Percentiles rank a stretch among this genome's conserved stretches.
phyloP scores from a whole-genome alignment of 495 filamentous ascomycete species.

The Melanomma pulvis-pyrius region DNA sequence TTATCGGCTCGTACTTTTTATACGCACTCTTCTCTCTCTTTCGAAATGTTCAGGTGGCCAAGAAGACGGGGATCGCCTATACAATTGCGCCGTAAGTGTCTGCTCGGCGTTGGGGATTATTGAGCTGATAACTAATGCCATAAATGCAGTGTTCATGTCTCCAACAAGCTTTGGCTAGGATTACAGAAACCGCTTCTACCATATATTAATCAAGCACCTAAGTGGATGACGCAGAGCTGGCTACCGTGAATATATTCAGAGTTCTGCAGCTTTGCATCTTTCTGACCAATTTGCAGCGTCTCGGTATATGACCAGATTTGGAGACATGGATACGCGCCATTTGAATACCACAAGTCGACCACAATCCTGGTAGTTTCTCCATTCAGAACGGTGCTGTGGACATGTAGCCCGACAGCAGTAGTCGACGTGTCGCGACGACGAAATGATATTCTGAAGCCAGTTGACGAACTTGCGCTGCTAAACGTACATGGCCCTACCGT shows the following conservation, averaged over 20 bases:
- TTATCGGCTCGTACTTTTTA: neutral
- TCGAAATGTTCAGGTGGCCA: neutral
- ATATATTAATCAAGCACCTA: neutral
- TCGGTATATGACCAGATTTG: neutral
- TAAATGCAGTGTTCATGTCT: neutral
- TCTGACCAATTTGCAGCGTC: neutral
- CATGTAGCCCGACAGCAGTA: neutral
- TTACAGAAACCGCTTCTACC: neutral
- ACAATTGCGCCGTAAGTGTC: constrained; percentile 1
- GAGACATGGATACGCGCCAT: neutral
- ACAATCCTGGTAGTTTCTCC: neutral
- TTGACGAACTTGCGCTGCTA: neutral
- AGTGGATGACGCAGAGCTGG: neutral
- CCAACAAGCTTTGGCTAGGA: neutral
- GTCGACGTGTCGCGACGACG: neutral
- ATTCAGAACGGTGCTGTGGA: neutral
- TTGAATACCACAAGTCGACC: neutral
- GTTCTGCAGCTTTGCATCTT: too few species aligned
- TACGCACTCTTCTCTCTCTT: neutral
- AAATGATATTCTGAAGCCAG: neutral
- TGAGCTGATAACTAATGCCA: too few species aligned
- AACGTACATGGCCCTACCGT: neutral
- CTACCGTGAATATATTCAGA: neutral
- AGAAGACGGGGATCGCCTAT: neutral
- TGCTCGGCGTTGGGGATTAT: too few species aligned